Conservation (phyloP, 306 rosid genomes). For the Cucumis hystrix region DNA sequence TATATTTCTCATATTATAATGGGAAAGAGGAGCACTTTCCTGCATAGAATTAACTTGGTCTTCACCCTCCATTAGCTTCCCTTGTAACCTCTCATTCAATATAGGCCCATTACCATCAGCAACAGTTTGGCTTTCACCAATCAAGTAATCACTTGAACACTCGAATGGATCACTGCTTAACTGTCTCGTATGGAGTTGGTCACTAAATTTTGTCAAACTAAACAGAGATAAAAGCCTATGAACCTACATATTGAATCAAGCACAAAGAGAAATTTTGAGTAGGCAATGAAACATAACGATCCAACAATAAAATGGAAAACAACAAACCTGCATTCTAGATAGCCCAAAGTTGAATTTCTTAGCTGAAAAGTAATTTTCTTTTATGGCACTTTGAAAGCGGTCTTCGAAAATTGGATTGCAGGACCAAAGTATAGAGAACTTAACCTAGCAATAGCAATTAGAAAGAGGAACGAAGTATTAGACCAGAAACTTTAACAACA, state of each 20-base stretch:
- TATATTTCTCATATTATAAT: constrained; percentile 12
- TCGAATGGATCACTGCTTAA: neutral
- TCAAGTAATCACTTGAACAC: neutral
- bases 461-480: neutral
- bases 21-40: neutral
- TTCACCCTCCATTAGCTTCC: neutral
- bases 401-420: constrained; percentile 41
- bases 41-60: neutral
- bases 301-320: constrained; percentile 2
- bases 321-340: constrained; percentile 43
- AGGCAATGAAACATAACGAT: constrained; percentile 2
- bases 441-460: constrained; percentile 24
- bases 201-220: constrained; percentile 22
- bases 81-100: neutral
- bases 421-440: constrained; percentile 27
- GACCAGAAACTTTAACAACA: neutral
- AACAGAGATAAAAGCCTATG: constrained; percentile 27
- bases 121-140: constrained; percentile 10
- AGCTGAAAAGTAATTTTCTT: constrained; percentile 37
- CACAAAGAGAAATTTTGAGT: neutral
- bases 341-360: constrained; percentile 49
- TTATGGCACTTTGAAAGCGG: constrained; percentile 26
- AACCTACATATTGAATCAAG: constrained; percentile 24
- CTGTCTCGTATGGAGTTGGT: constrained; percentile 14
- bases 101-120: neutral